Evolutionary conservation across 2,329 filamentous ascomycete species (phyloP).

Genomic region (Trichophyton schoenleinii): DNA sequence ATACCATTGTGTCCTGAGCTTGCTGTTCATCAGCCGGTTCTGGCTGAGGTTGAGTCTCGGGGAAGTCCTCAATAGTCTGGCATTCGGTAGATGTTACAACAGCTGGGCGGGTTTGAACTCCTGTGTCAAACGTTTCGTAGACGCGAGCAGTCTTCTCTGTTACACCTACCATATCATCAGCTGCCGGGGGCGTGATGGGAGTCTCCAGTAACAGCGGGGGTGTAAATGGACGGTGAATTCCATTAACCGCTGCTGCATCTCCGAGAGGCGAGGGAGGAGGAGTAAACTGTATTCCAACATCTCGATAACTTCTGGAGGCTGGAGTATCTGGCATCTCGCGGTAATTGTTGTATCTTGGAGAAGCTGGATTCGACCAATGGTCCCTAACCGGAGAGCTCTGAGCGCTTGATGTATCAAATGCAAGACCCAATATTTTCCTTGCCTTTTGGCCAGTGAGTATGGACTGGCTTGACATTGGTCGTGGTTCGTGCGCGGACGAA

Average conservation of each 20-base stretch:
- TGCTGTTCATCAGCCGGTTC: not conserved
- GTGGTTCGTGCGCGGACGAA: constrained; percentile 36
- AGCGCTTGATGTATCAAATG: constrained; percentile 35
- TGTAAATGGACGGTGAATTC: constrained; percentile 53
- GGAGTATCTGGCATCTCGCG: not conserved
- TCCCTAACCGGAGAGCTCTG: constrained; percentile 16
- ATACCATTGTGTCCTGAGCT: not conserved
- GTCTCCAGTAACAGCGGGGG: constrained; percentile 40
- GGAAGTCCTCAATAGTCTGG: constrained; percentile 28
- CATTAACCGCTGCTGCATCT: constrained; percentile 11
- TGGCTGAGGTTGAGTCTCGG: not conserved
- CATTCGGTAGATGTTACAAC: constrained; percentile 32
- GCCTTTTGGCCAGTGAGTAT: constrained; percentile 20
- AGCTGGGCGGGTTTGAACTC: constrained; percentile 22
- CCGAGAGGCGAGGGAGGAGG: constrained; percentile 59
- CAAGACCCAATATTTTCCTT: constrained; percentile 35
- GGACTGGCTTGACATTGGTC: constrained; percentile 23
- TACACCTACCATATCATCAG: not conserved
- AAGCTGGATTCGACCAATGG: not conserved
- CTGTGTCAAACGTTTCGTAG: constrained; percentile 18
- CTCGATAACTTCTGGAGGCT: constrained; percentile 44
- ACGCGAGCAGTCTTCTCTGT: not conserved
- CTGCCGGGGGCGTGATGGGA: constrained; percentile 30
- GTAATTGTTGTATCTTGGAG: not conserved
- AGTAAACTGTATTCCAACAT: constrained; percentile 70